Evolutionary conservation across 768 basidiomycete genomes (phyloP), one percentile per base, ranked within the genome.

Genomic region (Phlegmacium glaucopus): DNA sequence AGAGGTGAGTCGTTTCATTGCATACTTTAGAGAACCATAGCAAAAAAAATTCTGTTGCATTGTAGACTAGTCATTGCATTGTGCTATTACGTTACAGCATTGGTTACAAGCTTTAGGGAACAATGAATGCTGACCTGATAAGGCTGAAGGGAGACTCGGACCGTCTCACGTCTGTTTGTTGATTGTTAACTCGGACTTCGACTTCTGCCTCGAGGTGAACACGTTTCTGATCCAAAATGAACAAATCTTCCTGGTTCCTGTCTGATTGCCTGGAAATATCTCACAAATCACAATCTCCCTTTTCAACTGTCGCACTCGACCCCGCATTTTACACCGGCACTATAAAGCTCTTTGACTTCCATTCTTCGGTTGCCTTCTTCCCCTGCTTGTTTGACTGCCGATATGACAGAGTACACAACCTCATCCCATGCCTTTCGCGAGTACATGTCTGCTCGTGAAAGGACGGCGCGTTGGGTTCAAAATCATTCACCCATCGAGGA

Each of bases 401-500:
- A 49, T 52, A 85, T 87, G 84, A 82, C 83, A 45, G 83, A 83
- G 67, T 83, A 82, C 62, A 74, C 77, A 0, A 70, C 74, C 38
- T 79, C 79, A 36, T 76, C 83, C 1, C 78, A 82, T 52, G 78
- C 81, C 39, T 65, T 78, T 39, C 73, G 75, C 42, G 76, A 80
- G 59, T 84, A 74, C 60, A 73, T 79, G 68, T 70, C 69, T 45
- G 69, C 85, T 51, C 77, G 75, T 40, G 76, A 84, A 22, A 77
- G 87, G 41, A 87, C 84, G 4, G 74, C 76, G 22, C 59, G 75
- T 60, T 90, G 87, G 87, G 77, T 90, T 12, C 65, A 66, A 42
- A 52, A 60, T 17, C 61, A 73, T 62, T 53, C 75, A 62, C 66
- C 61, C 58, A 53, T 58, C 30, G 68, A 71, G 16, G 54, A 43